These are phyloP conservation scores for Panellus pusillus DNA, from an alignment of 768 basidiomycete species.

Conservation along the genomic window DNA sequence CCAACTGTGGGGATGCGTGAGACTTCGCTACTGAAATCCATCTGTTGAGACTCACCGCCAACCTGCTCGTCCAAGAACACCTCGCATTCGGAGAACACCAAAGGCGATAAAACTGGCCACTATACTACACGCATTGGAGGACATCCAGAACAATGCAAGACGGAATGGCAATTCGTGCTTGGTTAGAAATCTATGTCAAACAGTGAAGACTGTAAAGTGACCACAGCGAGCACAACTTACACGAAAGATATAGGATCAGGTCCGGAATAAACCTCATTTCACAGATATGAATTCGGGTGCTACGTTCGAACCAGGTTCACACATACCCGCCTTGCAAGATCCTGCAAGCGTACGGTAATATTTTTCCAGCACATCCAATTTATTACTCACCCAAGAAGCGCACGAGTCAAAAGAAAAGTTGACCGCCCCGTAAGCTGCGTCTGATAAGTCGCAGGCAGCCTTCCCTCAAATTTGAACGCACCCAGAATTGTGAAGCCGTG, in stretches of 20 bases:
- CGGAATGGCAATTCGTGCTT: conserved; percentile 59
- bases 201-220: background rate
- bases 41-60: conserved; percentile 40
- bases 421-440: conserved; percentile 43
- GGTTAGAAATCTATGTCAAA: conserved; percentile 53
- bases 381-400: conserved; percentile 42
- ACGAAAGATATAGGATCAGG: conserved; percentile 61
- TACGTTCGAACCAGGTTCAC: background rate
- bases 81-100: conserved; percentile 61
- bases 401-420: conserved; percentile 50
- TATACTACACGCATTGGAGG: conserved; percentile 45
- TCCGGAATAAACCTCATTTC: conserved; percentile 54
- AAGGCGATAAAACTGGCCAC: conserved; percentile 57
- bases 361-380: background rate
- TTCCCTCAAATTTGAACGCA: too few species aligned
- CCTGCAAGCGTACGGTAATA: conserved; percentile 19
- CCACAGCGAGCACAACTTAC: conserved; percentile 33
- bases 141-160: conserved; percentile 57
- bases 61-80: conserved; percentile 50
- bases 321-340: conserved; percentile 49
- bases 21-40: too few species aligned
- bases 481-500: conserved; percentile 53
- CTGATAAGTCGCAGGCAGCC: too few species aligned
- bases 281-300: background rate
- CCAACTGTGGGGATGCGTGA: conserved; percentile 36